Percentiles rank a stretch among this genome's conserved stretches.
These are phyloP conservation scores for Erythrophleum fordii DNA, from an alignment of 306 rosid species.

Conservation along the genomic window DNA sequence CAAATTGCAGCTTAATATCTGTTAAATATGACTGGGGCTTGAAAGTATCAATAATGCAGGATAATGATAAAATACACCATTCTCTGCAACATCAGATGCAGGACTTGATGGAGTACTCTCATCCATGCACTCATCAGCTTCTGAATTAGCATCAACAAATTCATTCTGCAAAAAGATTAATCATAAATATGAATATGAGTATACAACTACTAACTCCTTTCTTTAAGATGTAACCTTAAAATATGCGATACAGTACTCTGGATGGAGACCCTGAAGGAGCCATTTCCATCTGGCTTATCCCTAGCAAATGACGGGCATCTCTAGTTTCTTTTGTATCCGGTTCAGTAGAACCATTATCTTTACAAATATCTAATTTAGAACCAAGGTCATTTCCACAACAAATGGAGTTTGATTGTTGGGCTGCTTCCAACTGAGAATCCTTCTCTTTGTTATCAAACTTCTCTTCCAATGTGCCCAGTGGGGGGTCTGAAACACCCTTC, in stretches of 20 bases:
- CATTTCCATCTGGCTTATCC: slow-evolving; percentile 47
- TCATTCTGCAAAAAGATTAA: slow-evolving; percentile 54
- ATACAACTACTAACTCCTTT: slow-evolving; percentile 19
- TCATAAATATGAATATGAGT: slow-evolving; percentile 6
- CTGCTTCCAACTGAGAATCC: slow-evolving; percentile 41
- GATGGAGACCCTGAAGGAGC: slow-evolving; percentile 52
- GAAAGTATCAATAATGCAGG: slow-evolving; percentile 36
- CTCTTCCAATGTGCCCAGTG: slow-evolving; percentile 44
- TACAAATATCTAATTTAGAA: slow-evolving; percentile 39
- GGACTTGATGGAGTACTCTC: slow-evolving; percentile 65
- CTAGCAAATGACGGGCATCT: slow-evolving; percentile 43
- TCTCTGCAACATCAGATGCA: slow-evolving; percentile 57
- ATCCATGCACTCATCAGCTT: slow-evolving; percentile 53
- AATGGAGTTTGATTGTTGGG: slow-evolving; percentile 32
- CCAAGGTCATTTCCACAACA: slow-evolving; percentile 43
- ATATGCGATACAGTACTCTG: slow-evolving; percentile 55
- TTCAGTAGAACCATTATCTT: slow-evolving; percentile 29
- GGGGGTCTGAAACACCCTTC: slow-evolving; percentile 39
- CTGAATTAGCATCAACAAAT: slow-evolving; percentile 59
- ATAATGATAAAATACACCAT: slow-evolving; percentile 53
- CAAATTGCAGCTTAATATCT: slow-evolving; percentile 33
- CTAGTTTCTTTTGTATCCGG: slow-evolving; percentile 45
- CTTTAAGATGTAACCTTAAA: slow-evolving; percentile 25
- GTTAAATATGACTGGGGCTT: neutral
- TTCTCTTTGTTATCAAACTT: slow-evolving; percentile 37